Percentiles rank a stretch among this genome's conserved stretches.
Evolutionary conservation across 306 rosid genomes (phyloP).

Genomic region (Rosa lucieae): DNA sequence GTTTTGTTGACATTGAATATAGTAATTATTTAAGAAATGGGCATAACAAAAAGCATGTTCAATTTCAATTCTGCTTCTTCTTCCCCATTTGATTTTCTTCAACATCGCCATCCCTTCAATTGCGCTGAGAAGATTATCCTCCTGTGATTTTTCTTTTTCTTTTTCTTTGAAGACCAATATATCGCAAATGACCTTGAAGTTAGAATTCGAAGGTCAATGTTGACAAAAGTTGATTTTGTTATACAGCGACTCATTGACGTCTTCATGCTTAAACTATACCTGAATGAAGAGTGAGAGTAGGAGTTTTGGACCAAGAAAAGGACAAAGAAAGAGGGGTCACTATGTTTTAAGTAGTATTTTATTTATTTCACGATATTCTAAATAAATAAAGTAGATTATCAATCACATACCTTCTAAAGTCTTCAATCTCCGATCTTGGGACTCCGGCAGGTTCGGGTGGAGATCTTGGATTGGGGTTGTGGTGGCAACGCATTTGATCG

Average conservation of each 20-base stretch:
- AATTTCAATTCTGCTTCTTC: background rate
- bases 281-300: background rate
- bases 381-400: no score
- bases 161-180: background rate
- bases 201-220: background rate
- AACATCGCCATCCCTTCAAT: slow-evolving; percentile 1
- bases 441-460: no score
- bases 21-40: background rate
- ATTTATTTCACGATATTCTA: no score
- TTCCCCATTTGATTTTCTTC: background rate
- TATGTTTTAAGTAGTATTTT: no score
- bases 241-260: background rate
- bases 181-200: background rate
- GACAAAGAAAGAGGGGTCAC: background rate
- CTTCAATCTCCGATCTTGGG: no score
- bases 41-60: background rate
- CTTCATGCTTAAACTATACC: background rate
- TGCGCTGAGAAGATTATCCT: background rate
- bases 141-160: background rate
- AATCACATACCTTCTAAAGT: no score
- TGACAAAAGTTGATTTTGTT: background rate
- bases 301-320: background rate
- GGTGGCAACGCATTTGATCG: no score
- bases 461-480: no score
- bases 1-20: background rate